These are phyloP conservation scores for Licmophora abbreviata DNA, from an alignment of 108 stramenopile species.

Conservation along the genomic window DNA sequence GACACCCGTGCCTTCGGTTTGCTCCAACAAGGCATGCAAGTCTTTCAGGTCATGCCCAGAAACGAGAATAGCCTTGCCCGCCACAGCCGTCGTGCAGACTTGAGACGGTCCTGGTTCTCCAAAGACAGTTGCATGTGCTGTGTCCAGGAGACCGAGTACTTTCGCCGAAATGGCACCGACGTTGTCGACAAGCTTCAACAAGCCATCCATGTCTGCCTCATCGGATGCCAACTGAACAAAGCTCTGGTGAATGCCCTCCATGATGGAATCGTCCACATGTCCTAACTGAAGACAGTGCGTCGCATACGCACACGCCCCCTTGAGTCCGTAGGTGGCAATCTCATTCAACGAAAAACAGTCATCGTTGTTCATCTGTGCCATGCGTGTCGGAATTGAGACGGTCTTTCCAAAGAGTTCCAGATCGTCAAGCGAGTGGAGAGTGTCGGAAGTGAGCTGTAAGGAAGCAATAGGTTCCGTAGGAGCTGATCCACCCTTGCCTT, in stretches of 20 bases:
- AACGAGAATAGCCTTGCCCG: conserved; percentile 70
- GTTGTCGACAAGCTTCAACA: conserved; percentile 42
- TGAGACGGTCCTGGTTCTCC: conserved; percentile 61
- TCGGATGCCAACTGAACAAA: conserved; percentile 47
- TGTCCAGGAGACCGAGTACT: conserved; percentile 55
- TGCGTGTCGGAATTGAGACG: conserved; percentile 31
- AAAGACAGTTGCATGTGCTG: conserved; percentile 45
- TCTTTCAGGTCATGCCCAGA: conserved; percentile 76
- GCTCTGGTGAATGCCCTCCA: conserved; percentile 51
- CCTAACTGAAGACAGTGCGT: conserved; percentile 57
- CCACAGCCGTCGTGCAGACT: conserved; percentile 46
- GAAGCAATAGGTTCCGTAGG: conserved; percentile 27
- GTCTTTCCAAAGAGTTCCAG: conserved; percentile 50
- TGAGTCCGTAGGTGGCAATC: conserved; percentile 61
- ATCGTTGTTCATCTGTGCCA: conserved; percentile 42
- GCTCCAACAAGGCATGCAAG: conserved; percentile 53
- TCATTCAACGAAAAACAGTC: conserved; percentile 68
- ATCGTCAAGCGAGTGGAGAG: conserved; percentile 18
- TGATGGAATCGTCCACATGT: conserved; percentile 38
- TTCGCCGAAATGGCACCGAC: conserved; percentile 60
- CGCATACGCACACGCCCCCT: conserved; percentile 70
- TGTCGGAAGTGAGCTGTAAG: conserved; percentile 16
- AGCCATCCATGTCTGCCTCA: conserved; percentile 54
- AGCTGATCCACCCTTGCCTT: conserved; percentile 19
- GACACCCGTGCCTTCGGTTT: conserved; percentile 78